Evolutionary conservation across 192 early-diverging fungal species (phyloP).

Genomic region (Allomyces javanicus): DNA sequence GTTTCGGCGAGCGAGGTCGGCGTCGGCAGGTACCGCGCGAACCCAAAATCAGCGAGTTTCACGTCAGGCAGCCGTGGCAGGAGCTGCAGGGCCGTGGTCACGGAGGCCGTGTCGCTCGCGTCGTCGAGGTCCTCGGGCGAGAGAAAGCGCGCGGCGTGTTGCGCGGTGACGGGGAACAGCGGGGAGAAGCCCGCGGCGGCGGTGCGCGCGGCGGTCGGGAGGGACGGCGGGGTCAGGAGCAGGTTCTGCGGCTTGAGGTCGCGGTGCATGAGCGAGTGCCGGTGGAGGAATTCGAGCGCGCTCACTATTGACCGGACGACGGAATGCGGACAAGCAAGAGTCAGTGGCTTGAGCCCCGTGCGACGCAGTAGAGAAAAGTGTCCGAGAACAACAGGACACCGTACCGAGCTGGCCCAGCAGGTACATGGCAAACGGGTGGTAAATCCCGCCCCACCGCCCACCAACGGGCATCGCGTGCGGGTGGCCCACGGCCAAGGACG

Average conservation of each 20-base stretch:
- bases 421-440: slow-evolving; percentile 57
- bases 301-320: slow-evolving; percentile 23
- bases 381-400: slow-evolving; percentile 1
- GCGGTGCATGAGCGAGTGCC: slow-evolving; percentile 76
- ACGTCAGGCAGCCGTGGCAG: slow-evolving; percentile 50
- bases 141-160: slow-evolving; percentile 3
- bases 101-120: slow-evolving; percentile 2
- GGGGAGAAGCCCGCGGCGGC: neutral
- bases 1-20: slow-evolving; percentile 71
- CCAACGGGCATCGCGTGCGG: slow-evolving; percentile 7
- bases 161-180: slow-evolving; percentile 12
- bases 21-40: slow-evolving; percentile 69
- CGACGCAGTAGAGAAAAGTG: slow-evolving; percentile 1
- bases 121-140: slow-evolving; percentile 6
- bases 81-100: slow-evolving; percentile 55
- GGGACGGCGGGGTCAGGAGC: neutral
- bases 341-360: neutral
- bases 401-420: slow-evolving; percentile 69
- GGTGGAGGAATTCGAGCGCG: slow-evolving; percentile 73
- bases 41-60: slow-evolving; percentile 96
- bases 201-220: neutral
- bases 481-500: slow-evolving; percentile 17
- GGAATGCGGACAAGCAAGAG: slow-evolving; percentile 1
- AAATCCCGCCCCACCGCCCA: slow-evolving; percentile 54
- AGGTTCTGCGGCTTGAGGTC: slow-evolving; percentile 84